Conservation (phyloP, 176 grass and related monocot genomes). For the Rhipidocladum racemiflorum region DNA sequence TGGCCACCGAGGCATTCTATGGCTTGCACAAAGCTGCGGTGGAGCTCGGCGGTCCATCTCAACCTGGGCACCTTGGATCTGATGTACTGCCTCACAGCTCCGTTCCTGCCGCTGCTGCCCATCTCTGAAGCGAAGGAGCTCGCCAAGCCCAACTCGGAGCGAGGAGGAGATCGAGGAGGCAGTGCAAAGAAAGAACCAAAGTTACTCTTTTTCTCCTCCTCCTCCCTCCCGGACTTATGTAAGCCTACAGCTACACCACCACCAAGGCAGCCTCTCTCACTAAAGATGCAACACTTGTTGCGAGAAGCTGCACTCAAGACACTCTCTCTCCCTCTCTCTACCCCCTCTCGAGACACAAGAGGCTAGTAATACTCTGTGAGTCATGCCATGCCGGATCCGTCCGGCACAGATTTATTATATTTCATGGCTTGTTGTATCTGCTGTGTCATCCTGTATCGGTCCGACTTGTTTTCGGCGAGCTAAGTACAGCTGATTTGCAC, state of each 20-base stretch:
- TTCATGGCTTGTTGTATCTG: too few relatives aligned
- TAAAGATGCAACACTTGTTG: slow-evolving; percentile 10
- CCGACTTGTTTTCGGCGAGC: too few relatives aligned
- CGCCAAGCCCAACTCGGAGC: background rate
- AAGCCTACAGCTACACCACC: background rate
- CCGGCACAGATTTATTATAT: too few relatives aligned
- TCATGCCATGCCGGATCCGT: too few relatives aligned
- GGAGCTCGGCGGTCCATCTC: slow-evolving; percentile 76
- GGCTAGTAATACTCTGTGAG: too few relatives aligned
- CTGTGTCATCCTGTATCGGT: too few relatives aligned
- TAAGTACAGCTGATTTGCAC: too few relatives aligned
- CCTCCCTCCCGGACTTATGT: background rate
- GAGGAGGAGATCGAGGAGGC: slow-evolving; percentile 1
- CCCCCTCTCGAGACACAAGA: background rate
- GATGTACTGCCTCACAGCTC: slow-evolving; percentile 67
- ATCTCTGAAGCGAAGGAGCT: background rate
- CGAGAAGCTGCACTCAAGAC: background rate
- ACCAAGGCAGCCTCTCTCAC: background rate
- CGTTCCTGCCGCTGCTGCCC: slow-evolving; percentile 48
- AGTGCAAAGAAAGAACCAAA: slow-evolving; percentile 32
- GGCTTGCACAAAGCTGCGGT: slow-evolving; percentile 63
- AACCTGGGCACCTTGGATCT: slow-evolving; percentile 73
- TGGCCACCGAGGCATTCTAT: slow-evolving; percentile 73
- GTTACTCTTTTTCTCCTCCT: slow-evolving; percentile 25
- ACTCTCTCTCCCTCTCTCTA: slow-evolving; percentile 24